These are phyloP conservation scores for Epichloe amarillans DNA, from an alignment of 2,329 filamentous ascomycete genomes.

Conservation along the genomic window DNA sequence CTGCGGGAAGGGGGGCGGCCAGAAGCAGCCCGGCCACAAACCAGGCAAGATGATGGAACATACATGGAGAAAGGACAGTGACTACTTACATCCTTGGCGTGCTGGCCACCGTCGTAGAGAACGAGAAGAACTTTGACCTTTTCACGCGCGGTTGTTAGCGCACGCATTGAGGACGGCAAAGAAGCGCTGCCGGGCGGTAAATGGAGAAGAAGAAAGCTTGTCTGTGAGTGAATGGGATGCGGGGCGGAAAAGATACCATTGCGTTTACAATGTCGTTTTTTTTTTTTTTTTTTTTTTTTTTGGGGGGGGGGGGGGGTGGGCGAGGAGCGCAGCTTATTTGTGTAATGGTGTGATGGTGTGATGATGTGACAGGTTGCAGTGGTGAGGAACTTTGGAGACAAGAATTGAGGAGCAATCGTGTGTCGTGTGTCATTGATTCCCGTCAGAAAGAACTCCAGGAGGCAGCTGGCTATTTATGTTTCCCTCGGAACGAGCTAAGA, in stretches of 20 bases:
- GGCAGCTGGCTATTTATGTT: slow-evolving; percentile 3
- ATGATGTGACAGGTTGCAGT: background rate
- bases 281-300: too few relatives aligned
- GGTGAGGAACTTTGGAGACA: background rate
- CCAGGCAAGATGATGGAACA: background rate
- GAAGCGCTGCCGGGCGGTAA: slow-evolving; percentile 25
- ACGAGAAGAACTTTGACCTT: slow-evolving; percentile 93
- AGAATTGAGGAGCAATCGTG: background rate
- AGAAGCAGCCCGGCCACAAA: background rate
- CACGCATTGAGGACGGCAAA: slow-evolving; percentile 33
- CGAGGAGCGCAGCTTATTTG: too few relatives aligned
- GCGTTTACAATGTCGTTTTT: background rate
- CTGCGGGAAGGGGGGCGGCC: background rate
- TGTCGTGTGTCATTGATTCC: background rate
- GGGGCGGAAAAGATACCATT: slow-evolving; percentile 20
- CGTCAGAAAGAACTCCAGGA: background rate
- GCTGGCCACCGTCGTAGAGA: slow-evolving; percentile 81
- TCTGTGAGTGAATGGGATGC: slow-evolving; percentile 11
- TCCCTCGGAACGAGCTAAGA: background rate
- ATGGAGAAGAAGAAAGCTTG: slow-evolving; percentile 1
- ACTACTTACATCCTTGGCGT: slow-evolving; percentile 64
- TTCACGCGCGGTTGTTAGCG: slow-evolving; percentile 32
- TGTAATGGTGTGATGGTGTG: background rate
- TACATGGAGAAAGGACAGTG: background rate
- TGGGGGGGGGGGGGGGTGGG: too few relatives aligned